Percentiles rank a stretch among this genome's conserved stretches.
These are phyloP conservation scores for Thalia dealbata DNA, from an alignment of 176 grass and related monocot species.

Conservation along the genomic window DNA sequence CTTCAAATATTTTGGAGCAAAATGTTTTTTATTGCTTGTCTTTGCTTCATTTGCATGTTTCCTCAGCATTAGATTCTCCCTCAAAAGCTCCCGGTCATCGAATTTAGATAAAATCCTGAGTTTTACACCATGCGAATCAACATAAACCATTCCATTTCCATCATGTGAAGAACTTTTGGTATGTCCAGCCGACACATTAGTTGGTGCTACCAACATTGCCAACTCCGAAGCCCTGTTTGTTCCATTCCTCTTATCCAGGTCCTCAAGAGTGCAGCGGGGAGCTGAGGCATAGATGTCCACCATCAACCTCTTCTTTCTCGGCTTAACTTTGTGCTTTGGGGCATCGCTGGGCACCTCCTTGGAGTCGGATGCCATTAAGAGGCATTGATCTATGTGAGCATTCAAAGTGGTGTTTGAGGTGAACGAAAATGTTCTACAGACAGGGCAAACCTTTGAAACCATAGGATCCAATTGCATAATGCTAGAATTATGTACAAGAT, in stretches of 20 bases:
- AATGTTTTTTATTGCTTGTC: conserved; percentile 17
- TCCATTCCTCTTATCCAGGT: conserved; percentile 86
- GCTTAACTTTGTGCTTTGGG: conserved; percentile 57
- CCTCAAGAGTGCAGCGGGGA: conserved; percentile 58
- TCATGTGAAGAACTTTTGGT: conserved; percentile 37
- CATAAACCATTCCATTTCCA: conserved; percentile 54
- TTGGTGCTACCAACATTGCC: conserved; percentile 11
- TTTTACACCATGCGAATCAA: conserved; percentile 91
- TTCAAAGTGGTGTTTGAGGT: conserved; percentile 94
- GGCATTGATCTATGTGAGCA: conserved; percentile 91
- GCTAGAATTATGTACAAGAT: conserved; percentile 46
- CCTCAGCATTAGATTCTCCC: conserved; percentile 27
- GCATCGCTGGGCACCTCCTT: conserved; percentile 29
- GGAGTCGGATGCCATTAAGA: conserved; percentile 48
- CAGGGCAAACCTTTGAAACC: conserved; percentile 89
- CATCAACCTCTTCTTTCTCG: conserved; percentile 69
- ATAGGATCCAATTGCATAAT: conserved; percentile 44
- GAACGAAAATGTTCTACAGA: conserved; percentile 88
- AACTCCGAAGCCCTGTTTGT: conserved; percentile 63
- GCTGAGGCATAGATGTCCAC: conserved; percentile 69
- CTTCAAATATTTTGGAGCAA: conserved; percentile 30
- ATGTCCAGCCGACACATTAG: conserved; percentile 23
- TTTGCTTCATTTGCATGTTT: conserved; percentile 30
- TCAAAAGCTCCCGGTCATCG: conserved; percentile 17
- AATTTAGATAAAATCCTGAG: conserved; percentile 65